These are phyloP conservation scores for Hemileia vastatrix DNA, from an alignment of 1,284 basidiomycete species.

Conservation along the genomic window DNA sequence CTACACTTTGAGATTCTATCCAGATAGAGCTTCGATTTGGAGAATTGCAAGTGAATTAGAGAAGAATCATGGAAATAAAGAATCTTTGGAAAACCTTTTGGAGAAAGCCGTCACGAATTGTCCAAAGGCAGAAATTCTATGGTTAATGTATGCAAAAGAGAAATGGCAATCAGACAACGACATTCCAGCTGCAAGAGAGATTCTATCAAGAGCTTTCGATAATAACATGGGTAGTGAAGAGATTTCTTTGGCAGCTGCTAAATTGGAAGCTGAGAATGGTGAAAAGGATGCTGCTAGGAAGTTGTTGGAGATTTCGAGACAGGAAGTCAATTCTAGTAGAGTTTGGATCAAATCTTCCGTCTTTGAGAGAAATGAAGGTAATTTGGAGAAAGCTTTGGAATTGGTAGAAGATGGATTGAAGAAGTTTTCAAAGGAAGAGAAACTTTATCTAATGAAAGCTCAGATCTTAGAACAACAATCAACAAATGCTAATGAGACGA, in stretches of 20 bases:
- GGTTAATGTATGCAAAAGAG: conserved; percentile 36
- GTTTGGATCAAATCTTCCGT: conserved; percentile 40
- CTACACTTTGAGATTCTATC: conserved; percentile 34
- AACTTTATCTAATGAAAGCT: conserved; percentile 37
- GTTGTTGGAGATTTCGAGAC: conserved; percentile 34
- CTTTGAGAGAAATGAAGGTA: conserved; percentile 33
- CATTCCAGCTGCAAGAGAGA: conserved; percentile 30
- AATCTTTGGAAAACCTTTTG: conserved; percentile 28
- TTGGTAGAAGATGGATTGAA: conserved; percentile 30
- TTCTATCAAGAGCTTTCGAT: conserved; percentile 39
- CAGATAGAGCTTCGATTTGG: conserved; percentile 35
- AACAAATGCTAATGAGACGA: neutral
- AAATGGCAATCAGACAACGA: conserved; percentile 26
- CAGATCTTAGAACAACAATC: conserved; percentile 41
- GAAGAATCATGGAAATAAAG: conserved; percentile 29
- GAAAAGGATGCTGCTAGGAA: conserved; percentile 28
- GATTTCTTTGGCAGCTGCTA: conserved; percentile 41
- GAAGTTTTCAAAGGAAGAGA: conserved; percentile 29
- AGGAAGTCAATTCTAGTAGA: conserved; percentile 33
- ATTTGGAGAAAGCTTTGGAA: conserved; percentile 15
- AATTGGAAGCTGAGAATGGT: conserved; percentile 35
- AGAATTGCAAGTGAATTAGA: conserved; percentile 34
- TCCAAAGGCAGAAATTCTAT: conserved; percentile 36
- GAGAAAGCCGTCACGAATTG: conserved; percentile 34
- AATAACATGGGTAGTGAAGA: conserved; percentile 39